Evolutionary conservation across 1,284 basidiomycete genomes (phyloP).

Genomic region (Marasmius fiardii): DNA sequence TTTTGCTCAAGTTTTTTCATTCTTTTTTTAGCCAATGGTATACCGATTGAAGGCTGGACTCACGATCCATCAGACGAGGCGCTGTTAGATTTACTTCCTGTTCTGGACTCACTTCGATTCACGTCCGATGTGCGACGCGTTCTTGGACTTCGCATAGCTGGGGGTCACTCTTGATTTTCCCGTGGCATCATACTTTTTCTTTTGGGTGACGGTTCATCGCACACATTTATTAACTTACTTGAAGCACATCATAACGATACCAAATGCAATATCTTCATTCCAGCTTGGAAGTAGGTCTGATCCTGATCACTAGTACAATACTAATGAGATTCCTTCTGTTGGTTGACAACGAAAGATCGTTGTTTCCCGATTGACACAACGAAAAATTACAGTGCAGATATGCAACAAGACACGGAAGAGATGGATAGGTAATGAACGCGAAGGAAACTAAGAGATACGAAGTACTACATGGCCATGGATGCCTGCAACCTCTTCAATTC

Average conservation of each 20-base stretch:
- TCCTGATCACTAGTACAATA: too few relatives aligned
- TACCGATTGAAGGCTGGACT: constrained; percentile 99
- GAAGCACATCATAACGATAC: constrained; percentile 11
- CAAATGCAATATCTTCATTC: constrained; percentile 12
- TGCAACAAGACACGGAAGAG: constrained; percentile 3
- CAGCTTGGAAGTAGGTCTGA: not conserved
- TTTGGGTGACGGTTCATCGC: constrained; percentile 15
- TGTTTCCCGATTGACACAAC: not conserved
- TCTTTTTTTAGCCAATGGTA: constrained; percentile 77
- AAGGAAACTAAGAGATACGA: not conserved
- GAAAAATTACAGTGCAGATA: constrained; percentile 7
- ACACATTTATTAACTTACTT: constrained; percentile 19
- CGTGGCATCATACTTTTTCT: not conserved
- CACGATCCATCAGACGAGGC: constrained; percentile 97
- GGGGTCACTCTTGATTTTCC: constrained; percentile 25
- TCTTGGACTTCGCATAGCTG: constrained; percentile 72
- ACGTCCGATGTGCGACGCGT: constrained; percentile 94
- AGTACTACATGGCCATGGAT: constrained; percentile 14
- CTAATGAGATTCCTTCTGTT: too few relatives aligned
- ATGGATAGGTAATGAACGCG: constrained; percentile 6
- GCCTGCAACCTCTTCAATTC: constrained; percentile 93
- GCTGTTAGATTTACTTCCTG: constrained; percentile 90
- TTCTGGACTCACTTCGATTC: constrained; percentile 94
- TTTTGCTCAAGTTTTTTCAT: not conserved
- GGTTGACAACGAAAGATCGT: too few relatives aligned